Evolutionary conservation across 2,329 filamentous ascomycete genomes (phyloP).

Genomic region (Nemania abortiva): DNA sequence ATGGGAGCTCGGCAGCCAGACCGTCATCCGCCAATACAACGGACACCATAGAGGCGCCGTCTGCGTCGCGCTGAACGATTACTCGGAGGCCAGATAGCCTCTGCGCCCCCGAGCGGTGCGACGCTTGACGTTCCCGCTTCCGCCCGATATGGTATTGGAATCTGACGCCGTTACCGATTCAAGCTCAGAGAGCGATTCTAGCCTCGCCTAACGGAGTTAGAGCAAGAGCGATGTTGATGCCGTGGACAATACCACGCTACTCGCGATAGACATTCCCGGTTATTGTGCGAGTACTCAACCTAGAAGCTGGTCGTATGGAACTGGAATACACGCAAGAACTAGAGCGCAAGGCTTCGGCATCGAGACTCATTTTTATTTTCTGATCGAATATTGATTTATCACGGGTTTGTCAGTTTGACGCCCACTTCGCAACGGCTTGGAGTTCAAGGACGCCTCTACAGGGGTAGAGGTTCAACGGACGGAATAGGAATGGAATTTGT

Average conservation of each 20-base stretch:
- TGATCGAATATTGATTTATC: background rate
- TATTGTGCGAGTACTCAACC: background rate
- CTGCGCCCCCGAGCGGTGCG: constrained; percentile 5
- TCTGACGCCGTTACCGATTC: constrained; percentile 16
- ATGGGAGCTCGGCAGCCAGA: constrained; percentile 89
- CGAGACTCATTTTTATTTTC: background rate
- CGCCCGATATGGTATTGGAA: background rate
- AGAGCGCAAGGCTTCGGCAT: background rate
- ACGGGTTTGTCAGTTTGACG: background rate
- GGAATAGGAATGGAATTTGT: background rate
- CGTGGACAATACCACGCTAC: background rate
- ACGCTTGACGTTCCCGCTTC: too few species aligned
- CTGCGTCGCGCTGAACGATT: constrained; percentile 93
- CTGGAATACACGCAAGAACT: background rate
- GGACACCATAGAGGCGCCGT: constrained; percentile 93
- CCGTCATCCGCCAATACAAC: constrained; percentile 94
- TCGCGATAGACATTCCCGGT: background rate
- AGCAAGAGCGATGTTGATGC: background rate
- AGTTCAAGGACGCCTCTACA: constrained; percentile 5
- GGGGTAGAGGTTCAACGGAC: background rate
- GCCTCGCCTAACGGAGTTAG: background rate
- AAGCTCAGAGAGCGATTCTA: constrained; percentile 23
- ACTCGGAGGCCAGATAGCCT: constrained; percentile 67
- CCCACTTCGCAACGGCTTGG: background rate
- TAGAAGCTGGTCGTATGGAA: background rate